These are phyloP conservation scores for Microascus cirrosus DNA, from an alignment of 2,329 filamentous ascomycete species.

Conservation along the genomic window DNA sequence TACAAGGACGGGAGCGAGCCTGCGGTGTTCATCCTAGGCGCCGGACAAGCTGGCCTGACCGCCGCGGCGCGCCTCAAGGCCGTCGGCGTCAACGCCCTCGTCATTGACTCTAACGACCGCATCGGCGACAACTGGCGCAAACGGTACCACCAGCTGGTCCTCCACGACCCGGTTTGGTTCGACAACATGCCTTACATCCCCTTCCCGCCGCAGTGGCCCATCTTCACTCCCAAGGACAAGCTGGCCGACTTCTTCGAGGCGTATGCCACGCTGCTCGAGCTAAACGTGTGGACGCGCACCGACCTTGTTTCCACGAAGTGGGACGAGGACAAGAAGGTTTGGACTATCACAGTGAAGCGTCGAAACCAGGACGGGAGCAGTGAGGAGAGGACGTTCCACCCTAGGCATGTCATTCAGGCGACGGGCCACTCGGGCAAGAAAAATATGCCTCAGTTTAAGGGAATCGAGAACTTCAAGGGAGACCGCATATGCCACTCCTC, in stretches of 20 bases:
- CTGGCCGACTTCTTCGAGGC: constrained; percentile 57
- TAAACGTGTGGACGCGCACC: constrained; percentile 54
- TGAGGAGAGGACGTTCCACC: constrained; percentile 44
- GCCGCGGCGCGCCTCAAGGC: constrained; percentile 47
- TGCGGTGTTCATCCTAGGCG: constrained; percentile 48
- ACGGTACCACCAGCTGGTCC: constrained; percentile 52
- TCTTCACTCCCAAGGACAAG: constrained; percentile 64
- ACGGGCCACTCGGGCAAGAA: constrained; percentile 61
- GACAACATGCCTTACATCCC: constrained; percentile 52
- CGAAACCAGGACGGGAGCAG: constrained; percentile 32
- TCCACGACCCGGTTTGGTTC: constrained; percentile 56
- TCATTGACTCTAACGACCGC: constrained; percentile 46
- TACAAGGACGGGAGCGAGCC: constrained; percentile 38
- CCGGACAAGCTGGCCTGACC: constrained; percentile 49
- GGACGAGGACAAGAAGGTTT: constrained; percentile 34
- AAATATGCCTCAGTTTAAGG: constrained; percentile 45
- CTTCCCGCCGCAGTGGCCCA: constrained; percentile 55
- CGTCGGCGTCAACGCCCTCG: constrained; percentile 40
- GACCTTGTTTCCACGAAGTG: constrained; percentile 34
- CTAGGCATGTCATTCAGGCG: constrained; percentile 53
- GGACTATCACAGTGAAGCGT: constrained; percentile 44
- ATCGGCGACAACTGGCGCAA: constrained; percentile 56
- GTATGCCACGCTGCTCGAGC: constrained; percentile 53
- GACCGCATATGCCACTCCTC: constrained; percentile 51
- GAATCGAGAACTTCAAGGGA: constrained; percentile 46